A percentile compares a stretch with the other conserved stretches of the same genome.
phyloP scores from a whole-genome alignment of 1,139 yeast genomes.

The Geotrichum candidum region DNA sequence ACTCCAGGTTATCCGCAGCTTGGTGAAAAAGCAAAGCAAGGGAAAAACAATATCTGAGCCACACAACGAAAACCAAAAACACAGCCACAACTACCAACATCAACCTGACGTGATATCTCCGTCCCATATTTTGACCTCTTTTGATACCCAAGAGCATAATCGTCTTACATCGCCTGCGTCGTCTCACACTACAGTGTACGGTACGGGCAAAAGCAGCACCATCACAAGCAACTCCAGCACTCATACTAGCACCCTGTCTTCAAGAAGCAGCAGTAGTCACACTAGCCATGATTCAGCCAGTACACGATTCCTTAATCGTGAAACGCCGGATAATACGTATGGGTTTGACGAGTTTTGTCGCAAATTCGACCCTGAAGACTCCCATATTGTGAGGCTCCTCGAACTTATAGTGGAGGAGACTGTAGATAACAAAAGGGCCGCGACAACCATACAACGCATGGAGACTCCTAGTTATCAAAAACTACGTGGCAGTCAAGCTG shows the following conservation, averaged over 20 bases:
- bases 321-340: neutral
- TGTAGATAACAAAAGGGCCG: neutral
- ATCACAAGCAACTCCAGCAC: neutral
- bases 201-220: neutral
- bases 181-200: neutral
- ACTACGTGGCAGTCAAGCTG: neutral
- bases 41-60: neutral
- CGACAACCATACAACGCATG: neutral
- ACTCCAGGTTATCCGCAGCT: slow-evolving; percentile 5
- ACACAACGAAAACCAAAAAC: neutral
- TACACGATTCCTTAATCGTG: neutral
- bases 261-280: neutral
- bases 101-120: neutral
- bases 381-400: slow-evolving; percentile 10
- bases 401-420: slow-evolving; percentile 14
- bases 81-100: neutral
- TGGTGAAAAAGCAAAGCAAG: neutral
- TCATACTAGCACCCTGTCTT: neutral
- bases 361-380: slow-evolving; percentile 26
- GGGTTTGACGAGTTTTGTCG: slow-evolving; percentile 26
- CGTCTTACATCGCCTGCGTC: neutral
- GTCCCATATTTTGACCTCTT: neutral
- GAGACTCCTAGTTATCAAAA: too few relatives aligned
- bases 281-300: neutral
- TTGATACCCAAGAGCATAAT: neutral